Evolutionary conservation across 495 filamentous ascomycete genomes (phyloP), one percentile per base, ranked within the genome.

Genomic region (Chaetomium tenue): DNA sequence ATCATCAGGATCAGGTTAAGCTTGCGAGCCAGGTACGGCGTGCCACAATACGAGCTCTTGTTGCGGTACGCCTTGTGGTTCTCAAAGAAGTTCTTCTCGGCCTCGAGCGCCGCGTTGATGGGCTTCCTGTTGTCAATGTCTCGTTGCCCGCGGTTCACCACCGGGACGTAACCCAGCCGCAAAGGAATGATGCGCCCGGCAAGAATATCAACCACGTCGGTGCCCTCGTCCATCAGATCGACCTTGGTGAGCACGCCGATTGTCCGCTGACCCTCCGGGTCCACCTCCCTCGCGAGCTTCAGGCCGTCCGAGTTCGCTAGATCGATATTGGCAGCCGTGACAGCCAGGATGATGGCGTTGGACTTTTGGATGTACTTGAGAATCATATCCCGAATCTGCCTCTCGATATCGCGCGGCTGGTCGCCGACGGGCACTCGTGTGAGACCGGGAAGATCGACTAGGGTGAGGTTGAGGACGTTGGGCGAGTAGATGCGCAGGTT

Each of bases 1-100:
- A 98, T 99, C 94, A 98, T 98, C 64, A 99, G 85, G 76, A 99
- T 98, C 76, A 98, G 82, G 76, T 99, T 99, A 61, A 99, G 83
- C 77, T 99, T 99, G 54, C 94, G 87, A 7, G 94, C 94, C 37
- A 99, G 82, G 70, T 98, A 99, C 8, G 94, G 94, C 3, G 94
- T 99, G 72, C 94, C 94, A 77, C 94, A 99, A 81, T 99, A 99
- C 18, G 93, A 89, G 70, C 90, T 89, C 86, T 99, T 99, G 76
- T 99, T 99, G 64, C 92, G 84, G 75, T 99, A 99, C 2, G 94
- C 95, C 78, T 95, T 96, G 85, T 99, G 94, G 74, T 93, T 92
- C 66, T 98, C 94, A 74, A 99, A 99, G 79, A 95, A 99, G 75
- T 88, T 87, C 84, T 92, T 96, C 84, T 99, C 94, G 61, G 91